phyloP scores from a whole-genome alignment of 1,284 basidiomycete species.

The Austroboletus olivaceoglutinosus region DNA sequence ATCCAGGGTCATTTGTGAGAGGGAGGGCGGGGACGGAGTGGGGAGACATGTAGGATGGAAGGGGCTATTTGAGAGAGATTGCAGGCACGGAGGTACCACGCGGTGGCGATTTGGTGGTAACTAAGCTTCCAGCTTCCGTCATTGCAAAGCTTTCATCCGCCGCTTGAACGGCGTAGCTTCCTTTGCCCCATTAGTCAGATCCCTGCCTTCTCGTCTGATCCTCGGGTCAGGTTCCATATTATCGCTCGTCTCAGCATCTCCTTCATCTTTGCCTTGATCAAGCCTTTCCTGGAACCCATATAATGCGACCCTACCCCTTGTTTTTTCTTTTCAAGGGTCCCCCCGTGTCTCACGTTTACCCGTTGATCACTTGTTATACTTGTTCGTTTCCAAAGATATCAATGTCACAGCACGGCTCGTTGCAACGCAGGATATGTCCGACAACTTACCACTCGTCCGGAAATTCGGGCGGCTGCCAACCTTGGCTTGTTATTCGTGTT shows the following conservation, averaged over 20 bases:
- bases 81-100: constrained; percentile 3
- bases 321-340: neutral
- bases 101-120: constrained; percentile 21
- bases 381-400: neutral
- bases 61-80: constrained; percentile 22
- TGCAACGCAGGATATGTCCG: neutral
- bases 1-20: constrained; percentile 19
- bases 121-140: constrained; percentile 20
- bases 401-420: neutral
- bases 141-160: constrained; percentile 29
- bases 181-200: constrained; percentile 15
- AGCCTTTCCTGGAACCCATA: neutral
- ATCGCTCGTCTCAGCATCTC: too few relatives aligned
- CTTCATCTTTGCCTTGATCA: constrained; percentile 12
- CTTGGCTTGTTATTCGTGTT: neutral
- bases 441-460: neutral
- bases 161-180: constrained; percentile 19
- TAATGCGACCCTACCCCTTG: neutral
- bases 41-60: constrained; percentile 7
- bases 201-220: constrained; percentile 17
- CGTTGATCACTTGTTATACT: neutral
- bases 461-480: neutral
- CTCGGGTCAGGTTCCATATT: constrained; percentile 18
- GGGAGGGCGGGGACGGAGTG: neutral
- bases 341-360: too few relatives aligned